Percentiles rank a stretch among this genome's conserved stretches.
phyloP scores from a whole-genome alignment of 2,329 filamentous ascomycete species.

The Amauroascus verrucosus region DNA sequence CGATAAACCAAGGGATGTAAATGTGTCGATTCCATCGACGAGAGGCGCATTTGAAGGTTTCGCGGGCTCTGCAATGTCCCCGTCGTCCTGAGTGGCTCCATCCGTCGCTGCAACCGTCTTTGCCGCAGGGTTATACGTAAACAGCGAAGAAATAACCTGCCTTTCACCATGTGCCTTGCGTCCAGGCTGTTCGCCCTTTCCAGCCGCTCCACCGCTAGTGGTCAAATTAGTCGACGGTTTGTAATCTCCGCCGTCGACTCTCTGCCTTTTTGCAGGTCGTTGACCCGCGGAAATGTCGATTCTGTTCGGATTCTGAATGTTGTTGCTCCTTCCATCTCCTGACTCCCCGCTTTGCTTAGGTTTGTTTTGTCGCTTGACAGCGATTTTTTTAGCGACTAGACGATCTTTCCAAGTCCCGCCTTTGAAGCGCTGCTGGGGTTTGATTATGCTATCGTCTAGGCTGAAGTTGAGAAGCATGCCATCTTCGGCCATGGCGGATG shows the following conservation, averaged over 20 bases:
- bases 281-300: slow-evolving; percentile 17
- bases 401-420: slow-evolving; percentile 92
- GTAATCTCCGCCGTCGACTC: slow-evolving; percentile 32
- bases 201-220: slow-evolving; percentile 12
- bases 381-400: slow-evolving; percentile 63
- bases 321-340: background rate
- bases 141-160: slow-evolving; percentile 79
- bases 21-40: slow-evolving; percentile 70
- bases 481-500: slow-evolving; percentile 69
- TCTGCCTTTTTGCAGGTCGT: slow-evolving; percentile 34
- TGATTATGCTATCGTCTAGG: slow-evolving; percentile 56
- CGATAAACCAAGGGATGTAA: slow-evolving; percentile 75
- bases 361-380: slow-evolving; percentile 44
- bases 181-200: slow-evolving; percentile 13
- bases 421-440: slow-evolving; percentile 56
- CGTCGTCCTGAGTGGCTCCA: slow-evolving; percentile 29
- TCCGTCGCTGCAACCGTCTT: slow-evolving; percentile 43
- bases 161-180: slow-evolving; percentile 27
- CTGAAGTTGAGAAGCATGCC: slow-evolving; percentile 91
- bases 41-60: slow-evolving; percentile 87
- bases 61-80: slow-evolving; percentile 38
- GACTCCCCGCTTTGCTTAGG: slow-evolving; percentile 12
- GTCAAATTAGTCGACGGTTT: slow-evolving; percentile 19
- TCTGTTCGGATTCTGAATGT: slow-evolving; percentile 26
- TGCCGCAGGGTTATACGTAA: slow-evolving; percentile 74